Evolutionary conservation across 306 rosid genomes (phyloP), one percentile per base, ranked within the genome.

Genomic region (Alnus glutinosa): DNA sequence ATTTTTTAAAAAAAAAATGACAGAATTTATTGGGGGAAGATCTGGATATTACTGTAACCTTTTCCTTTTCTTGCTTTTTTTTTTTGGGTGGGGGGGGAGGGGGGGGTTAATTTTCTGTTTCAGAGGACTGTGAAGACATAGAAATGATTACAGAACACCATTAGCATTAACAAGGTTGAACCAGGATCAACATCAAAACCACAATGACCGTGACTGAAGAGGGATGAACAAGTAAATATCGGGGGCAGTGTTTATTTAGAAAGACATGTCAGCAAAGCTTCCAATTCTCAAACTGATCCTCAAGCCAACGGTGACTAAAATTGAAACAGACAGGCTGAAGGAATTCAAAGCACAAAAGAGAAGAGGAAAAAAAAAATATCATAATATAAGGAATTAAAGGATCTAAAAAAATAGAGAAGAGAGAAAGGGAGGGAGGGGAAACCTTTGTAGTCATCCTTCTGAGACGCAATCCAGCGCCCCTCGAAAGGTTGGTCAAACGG

Each of bases 401-500:
- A 59, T 9, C 10, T 30, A 48, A 32, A 15, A 3, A 1, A 42
- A 5, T 42, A 42, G 13, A 9, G 15, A 3, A 4, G 5, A 48
- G 30, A 71, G 44, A 14, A 64, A 64, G 18, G 32, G 72, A 13
- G 42, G 13, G 73, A 74, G 23, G 9, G 1, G 66, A 16, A 34
- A 94, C 98, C 98, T 51, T 82, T 55, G 73, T 90, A 94, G 0
- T 92, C 98, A 2, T 86, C 93, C 82, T 92, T 94, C 68, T 68
- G 82, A 2, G 98, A 94, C 3, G 86, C 92, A 78, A 86, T 81
- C 98, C 98, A 94, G 9, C 97, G 90, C 13, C 89, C 90, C 4
- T 90, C 93, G 37, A 92, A 94, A 70, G 86, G 49, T 71, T 90
- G 93, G 19, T 92, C 97, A 77, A 94, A 94, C 8, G 97, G 87